These are phyloP conservation scores for Echinochloa phyllopogon DNA, from an alignment of 176 grass and related monocot genomes.

Conservation along the genomic window DNA sequence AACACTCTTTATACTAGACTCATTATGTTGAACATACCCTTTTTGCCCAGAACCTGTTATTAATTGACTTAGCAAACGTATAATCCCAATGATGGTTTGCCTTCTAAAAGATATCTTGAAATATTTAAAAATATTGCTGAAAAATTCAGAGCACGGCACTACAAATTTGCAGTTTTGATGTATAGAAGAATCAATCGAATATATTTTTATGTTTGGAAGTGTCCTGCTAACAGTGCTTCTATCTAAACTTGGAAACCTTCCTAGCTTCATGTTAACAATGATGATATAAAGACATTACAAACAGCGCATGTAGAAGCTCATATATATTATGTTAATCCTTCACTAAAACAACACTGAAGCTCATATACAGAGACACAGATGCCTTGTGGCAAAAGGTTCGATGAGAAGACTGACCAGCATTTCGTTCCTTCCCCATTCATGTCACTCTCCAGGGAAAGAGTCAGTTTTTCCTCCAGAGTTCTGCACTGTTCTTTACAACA, in stretches of 20 bases:
- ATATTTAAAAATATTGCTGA: background rate
- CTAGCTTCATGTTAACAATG: background rate
- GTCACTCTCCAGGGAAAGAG: conserved; percentile 38
- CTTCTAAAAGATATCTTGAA: conserved; percentile 1
- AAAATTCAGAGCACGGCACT: conserved; percentile 1
- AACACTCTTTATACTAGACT: background rate
- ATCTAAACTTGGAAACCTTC: background rate
- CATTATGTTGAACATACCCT: background rate
- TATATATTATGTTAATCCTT: conserved; percentile 9
- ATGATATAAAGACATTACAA: conserved; percentile 21
- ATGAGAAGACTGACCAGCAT: conserved; percentile 51
- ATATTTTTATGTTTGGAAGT: background rate
- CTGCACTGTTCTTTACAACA: conserved; percentile 52
- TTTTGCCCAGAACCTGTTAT: background rate
- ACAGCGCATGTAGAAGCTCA: conserved; percentile 14
- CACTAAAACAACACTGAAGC: conserved; percentile 11
- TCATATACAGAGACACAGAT: background rate
- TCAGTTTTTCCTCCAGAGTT: conserved; percentile 48
- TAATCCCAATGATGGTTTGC: background rate
- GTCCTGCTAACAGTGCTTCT: background rate
- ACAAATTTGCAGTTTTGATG: conserved; percentile 8
- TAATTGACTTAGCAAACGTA: background rate
- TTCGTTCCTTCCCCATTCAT: conserved; percentile 26
- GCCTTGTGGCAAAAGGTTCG: conserved; percentile 22
- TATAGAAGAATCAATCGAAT: conserved; percentile 19